Evolutionary conservation across 177 flowering plant species (phyloP), one percentile per base, ranked within the genome.

Genomic region (Vitis hybrid): DNA sequence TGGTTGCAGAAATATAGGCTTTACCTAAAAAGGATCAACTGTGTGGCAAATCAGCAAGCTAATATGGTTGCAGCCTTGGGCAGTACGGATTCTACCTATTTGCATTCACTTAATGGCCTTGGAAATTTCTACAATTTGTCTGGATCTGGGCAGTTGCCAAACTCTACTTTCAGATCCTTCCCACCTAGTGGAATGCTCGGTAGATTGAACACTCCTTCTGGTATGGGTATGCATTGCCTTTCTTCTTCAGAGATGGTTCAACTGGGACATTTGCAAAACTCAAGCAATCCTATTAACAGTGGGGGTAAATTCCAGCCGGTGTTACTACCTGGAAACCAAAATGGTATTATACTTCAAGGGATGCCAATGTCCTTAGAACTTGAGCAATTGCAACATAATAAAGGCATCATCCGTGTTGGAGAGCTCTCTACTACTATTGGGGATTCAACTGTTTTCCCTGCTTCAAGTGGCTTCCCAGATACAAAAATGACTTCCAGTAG

Each of bases 341-440:
- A 72, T 69, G 83, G 82, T 15, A 81, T 65, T 71, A 74, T 85
- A 61, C 84, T 83, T 67, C 87, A 82, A 64, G 89, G 91, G 56
- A 80, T 84, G 81, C 91, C 91, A 11, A 77, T 63, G 51, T 75
- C 89, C 2, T 67, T 84, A 45, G 91, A 85, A 49, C 76, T 83
- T 65, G 87, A 85, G 62, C 88, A 83, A 56, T 56, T 86, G 56
- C 90, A 85, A 61, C 74, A 78, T 17, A 74, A 61, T 62, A 81
- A 76, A 66, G 62, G 66, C 23, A 67, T 64, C 60, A 32, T 70
- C 56, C 68, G 55, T 64, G 51, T 66, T 60, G 74, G 78, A 48
- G 82, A 81, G 8, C 72, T 81, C 60, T 76, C 83, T 59, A 23
- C 71, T 17, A 19, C 69, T 10, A 23, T 76, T 54, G 72, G 77